Evolutionary conservation across 345 rosid species (phyloP), one percentile per base, ranked within the genome.

Genomic region (Raphanus raphanistrum): DNA sequence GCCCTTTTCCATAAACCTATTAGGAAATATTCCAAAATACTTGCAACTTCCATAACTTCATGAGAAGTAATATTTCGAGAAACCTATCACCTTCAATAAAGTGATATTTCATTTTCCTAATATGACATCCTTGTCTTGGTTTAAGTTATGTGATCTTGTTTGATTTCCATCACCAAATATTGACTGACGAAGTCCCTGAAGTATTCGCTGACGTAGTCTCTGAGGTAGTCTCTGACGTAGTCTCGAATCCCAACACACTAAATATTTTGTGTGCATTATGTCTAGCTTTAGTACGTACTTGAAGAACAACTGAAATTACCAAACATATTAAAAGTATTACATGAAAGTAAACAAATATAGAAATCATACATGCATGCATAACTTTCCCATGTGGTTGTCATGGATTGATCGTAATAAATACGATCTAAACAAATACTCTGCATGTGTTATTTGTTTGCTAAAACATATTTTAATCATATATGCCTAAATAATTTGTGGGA

Each of bases 401-500:
- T 13, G 16, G 54, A 45, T 45, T 4, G 16, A 45, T 45, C 54
- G 16, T 13, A 13, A 4, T 13, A 4, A 45, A 45, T 45, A 16
- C 16, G 15, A 45, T 45, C 16, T 45, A 13, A 45, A 45, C 6
- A 45, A 45, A 13, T 13, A 13, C 6, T 45, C 6, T 45, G 4
- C 54, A 45, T 4, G 28, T 55, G 28, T 16, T 8, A 9, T 25
- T 21, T 57, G 54, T 57, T 57, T 25, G 62, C 62, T 21, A 58
- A 58, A 58, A 58, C 32, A 58, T 58, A 2, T 58, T 58, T 58
- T 58, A 58, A 61, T 70, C 3, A 57, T 6, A 8, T 26, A 26
- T 4, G 63, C 63, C 25, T 54, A 31, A 43, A 54, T 35, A 35
- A 35, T 25, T 70, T 21, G 65, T 70, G 74, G 3, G 74, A 13